phyloP scores from a whole-genome alignment of 371 early-diverging fungal species.

The Fennellomyces sp. region DNA sequence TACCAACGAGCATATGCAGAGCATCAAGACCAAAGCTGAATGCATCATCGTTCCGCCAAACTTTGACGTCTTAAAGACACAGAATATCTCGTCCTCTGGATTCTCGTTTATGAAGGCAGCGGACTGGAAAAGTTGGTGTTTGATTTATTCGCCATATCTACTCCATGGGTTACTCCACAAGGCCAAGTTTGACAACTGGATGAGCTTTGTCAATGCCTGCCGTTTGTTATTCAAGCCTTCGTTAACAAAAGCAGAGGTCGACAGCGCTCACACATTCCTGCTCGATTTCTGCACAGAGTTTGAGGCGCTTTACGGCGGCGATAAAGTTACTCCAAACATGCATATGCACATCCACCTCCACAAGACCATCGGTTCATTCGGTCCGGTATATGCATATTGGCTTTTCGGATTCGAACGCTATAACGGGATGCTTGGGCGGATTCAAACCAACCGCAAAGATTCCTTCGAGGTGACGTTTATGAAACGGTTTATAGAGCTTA shows the following conservation, averaged over 20 bases:
- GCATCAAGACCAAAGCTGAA: not conserved
- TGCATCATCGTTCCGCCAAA: not conserved
- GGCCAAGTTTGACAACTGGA: not conserved
- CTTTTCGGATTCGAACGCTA: constrained; percentile 4
- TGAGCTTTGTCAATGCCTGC: constrained; percentile 7
- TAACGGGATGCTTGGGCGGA: not conserved
- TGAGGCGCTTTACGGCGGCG: not conserved
- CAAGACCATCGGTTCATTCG: not conserved
- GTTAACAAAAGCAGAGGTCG: not conserved
- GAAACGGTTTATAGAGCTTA: not conserved
- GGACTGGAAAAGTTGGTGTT: constrained; percentile 7
- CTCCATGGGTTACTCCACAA: not conserved
- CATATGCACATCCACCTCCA: constrained; percentile 6
- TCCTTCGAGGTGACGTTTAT: constrained; percentile 1
- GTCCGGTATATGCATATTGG: constrained; percentile 4
- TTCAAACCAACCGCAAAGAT: not conserved
- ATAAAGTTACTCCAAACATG: not conserved
- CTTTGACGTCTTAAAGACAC: not conserved
- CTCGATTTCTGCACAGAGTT: not conserved
- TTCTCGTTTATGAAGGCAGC: not conserved
- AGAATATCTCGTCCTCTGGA: not conserved
- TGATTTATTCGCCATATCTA: constrained; percentile 1
- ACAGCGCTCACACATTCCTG: not conserved
- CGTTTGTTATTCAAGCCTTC: not conserved
- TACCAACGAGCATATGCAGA: not conserved